A percentile compares a stretch with the other conserved stretches of the same genome.
phyloP scores from a whole-genome alignment of 2,329 filamentous ascomycete species.

The Ophiostoma tasmaniense region DNA sequence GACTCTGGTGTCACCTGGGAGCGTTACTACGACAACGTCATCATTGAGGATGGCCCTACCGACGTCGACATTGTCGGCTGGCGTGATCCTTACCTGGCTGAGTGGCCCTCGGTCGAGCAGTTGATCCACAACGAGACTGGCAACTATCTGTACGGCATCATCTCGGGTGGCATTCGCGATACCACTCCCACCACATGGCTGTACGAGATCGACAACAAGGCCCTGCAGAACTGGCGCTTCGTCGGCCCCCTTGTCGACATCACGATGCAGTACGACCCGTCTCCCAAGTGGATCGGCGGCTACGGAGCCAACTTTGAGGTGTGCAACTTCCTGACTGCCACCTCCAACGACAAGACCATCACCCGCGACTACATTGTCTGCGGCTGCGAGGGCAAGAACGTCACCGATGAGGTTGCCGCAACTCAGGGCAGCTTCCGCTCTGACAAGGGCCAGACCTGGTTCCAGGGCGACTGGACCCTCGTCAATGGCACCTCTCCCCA shows the following conservation, averaged over 20 bases:
- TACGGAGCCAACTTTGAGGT: slow-evolving; percentile 45
- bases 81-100: slow-evolving; percentile 29
- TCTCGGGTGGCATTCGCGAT: slow-evolving; percentile 35
- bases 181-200: slow-evolving; percentile 38
- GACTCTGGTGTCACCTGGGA: slow-evolving; percentile 31
- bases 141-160: slow-evolving; percentile 35
- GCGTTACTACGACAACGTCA: slow-evolving; percentile 27
- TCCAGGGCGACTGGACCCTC: slow-evolving; percentile 11
- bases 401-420: slow-evolving; percentile 32
- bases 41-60: slow-evolving; percentile 26
- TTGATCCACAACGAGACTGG: slow-evolving; percentile 14
- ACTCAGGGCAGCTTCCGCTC: slow-evolving; percentile 19
- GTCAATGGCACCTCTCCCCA: slow-evolving; percentile 21
- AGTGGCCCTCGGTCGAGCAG: slow-evolving; percentile 26
- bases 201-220: slow-evolving; percentile 33
- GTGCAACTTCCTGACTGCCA: slow-evolving; percentile 37
- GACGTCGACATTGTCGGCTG: slow-evolving; percentile 27
- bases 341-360: slow-evolving; percentile 22
- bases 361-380: slow-evolving; percentile 36
- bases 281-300: slow-evolving; percentile 37
- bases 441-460: slow-evolving; percentile 8
- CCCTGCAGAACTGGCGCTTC: slow-evolving; percentile 38
- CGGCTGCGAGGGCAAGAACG: slow-evolving; percentile 34
- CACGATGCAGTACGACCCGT: neutral
- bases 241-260: slow-evolving; percentile 35